These are phyloP conservation scores for Magnusiomyces suaveolens DNA, from an alignment of 1,139 yeast genomes.

Conservation along the genomic window DNA sequence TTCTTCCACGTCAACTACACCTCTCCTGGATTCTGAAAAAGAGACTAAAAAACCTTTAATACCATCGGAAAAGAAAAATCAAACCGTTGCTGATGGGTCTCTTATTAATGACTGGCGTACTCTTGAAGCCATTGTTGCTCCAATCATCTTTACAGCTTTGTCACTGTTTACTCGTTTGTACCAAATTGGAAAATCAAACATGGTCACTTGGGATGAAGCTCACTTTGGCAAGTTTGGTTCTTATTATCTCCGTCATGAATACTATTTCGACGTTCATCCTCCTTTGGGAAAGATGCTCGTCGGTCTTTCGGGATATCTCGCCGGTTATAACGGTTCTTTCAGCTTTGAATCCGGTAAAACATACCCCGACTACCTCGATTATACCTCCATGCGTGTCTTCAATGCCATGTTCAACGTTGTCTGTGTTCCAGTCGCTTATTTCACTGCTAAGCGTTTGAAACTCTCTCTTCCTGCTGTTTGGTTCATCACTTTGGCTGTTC, in stretches of 20 bases:
- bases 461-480: conserved; percentile 75
- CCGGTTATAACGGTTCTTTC: conserved; percentile 94
- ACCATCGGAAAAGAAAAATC: conserved; percentile 1
- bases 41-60: conserved; percentile 6
- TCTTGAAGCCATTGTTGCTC: conserved; percentile 43
- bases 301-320: conserved; percentile 87
- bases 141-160: conserved; percentile 47
- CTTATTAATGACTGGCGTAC: conserved; percentile 16
- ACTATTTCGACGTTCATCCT: conserved; percentile 97
- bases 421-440: conserved; percentile 90
- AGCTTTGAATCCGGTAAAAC: conserved; percentile 80
- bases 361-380: conserved; percentile 82
- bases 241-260: conserved; percentile 82
- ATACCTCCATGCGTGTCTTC: conserved; percentile 85
- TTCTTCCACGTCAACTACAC: not conserved
- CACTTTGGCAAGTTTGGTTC: conserved; percentile 88
- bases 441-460: conserved; percentile 77
- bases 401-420: conserved; percentile 84
- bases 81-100: conserved; percentile 11
- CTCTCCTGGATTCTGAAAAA: not conserved
- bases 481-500: conserved; percentile 80
- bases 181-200: conserved; percentile 49
- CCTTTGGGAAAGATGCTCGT: conserved; percentile 96
- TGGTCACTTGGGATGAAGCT: conserved; percentile 95
- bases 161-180: conserved; percentile 63